Conservation (phyloP, 2,329 filamentous ascomycete genomes). For the Pseudogymnoascus sp. region DNA sequence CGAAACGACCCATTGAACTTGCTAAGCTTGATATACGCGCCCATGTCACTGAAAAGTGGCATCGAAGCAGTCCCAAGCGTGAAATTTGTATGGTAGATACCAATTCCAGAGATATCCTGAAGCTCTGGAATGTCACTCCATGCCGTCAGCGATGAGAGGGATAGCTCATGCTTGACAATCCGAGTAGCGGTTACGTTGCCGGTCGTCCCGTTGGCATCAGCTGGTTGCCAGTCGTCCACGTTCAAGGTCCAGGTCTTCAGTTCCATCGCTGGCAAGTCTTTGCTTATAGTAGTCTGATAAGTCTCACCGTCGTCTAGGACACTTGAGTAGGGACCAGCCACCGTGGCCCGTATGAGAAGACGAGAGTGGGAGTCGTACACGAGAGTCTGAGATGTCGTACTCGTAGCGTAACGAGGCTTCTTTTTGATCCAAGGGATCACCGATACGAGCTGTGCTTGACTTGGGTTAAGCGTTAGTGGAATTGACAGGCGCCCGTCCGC, state of each 20-base stretch:
- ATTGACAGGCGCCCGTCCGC: constrained; percentile 5
- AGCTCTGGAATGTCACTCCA: constrained; percentile 7
- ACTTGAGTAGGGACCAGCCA: neutral
- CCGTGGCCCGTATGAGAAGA: neutral
- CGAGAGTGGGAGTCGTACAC: neutral
- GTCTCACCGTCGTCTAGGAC: neutral
- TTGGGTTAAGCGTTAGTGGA: constrained; percentile 7
- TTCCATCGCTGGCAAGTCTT: neutral
- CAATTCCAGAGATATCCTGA: constrained; percentile 3
- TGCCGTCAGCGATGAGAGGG: neutral
- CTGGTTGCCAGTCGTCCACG: constrained; percentile 10
- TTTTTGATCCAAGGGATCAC: neutral
- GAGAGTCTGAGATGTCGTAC: neutral
- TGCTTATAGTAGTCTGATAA: neutral
- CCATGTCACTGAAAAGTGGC: neutral
- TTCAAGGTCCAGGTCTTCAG: neutral
- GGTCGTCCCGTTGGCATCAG: neutral
- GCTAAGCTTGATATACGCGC: neutral
- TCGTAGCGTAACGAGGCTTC: neutral
- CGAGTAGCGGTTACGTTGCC: neutral
- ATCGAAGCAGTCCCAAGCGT: neutral
- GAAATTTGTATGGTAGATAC: constrained; percentile 7
- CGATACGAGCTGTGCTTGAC: neutral
- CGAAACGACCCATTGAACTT: neutral
- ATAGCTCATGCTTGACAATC: constrained; percentile 1